Evolutionary conservation across 768 basidiomycete genomes (phyloP), one percentile per base, ranked within the genome.

Genomic region (Boletus sp.): DNA sequence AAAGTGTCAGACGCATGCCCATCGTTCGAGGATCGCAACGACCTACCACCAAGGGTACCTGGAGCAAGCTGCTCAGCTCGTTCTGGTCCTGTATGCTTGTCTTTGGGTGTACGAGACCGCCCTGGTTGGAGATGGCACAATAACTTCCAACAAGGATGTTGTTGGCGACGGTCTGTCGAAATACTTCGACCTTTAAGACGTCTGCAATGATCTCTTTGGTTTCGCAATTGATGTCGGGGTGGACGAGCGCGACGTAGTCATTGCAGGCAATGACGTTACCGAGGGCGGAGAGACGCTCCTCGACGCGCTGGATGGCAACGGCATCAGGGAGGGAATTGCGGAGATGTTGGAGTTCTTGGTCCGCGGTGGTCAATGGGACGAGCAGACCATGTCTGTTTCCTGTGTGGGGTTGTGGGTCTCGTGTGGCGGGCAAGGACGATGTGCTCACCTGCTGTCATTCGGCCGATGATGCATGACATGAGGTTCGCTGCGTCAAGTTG

Each of bases 201-300:
- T 99, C 97, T 30, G 97, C 97, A 75, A 99, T 98, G 77, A 99
- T 98, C 75, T 99, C 97, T 71, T 99, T 97, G 24, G 97, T 99
- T 76, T 98, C 97, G 59, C 97, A 86, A 76, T 98, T 96, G 58
- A 98, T 77, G 63, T 99, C 97, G 8, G 97, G 97, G 73, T 99
- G 97, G 28, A 98, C 97, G 65, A 99, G 88, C 9, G 97, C 97
- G 63, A 99, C 96, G 68, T 98, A 91, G 77, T 99, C 97, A 74
- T 98, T 99, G 77, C 92, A 95, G 12, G 93, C 94, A 72, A 99
- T 95, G 59, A 99, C 96, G 71, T 99, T 99, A 24, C 97, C 97
- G 29, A 99, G 86, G 0, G 97, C 97, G 18, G 93, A 96, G 59
- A 99, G 80, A 30, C 97, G 89, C 77, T 98, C 97, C 71, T 99